Conservation (phyloP, 1,284 basidiomycete genomes). For the Cryptococcus sp. region DNA sequence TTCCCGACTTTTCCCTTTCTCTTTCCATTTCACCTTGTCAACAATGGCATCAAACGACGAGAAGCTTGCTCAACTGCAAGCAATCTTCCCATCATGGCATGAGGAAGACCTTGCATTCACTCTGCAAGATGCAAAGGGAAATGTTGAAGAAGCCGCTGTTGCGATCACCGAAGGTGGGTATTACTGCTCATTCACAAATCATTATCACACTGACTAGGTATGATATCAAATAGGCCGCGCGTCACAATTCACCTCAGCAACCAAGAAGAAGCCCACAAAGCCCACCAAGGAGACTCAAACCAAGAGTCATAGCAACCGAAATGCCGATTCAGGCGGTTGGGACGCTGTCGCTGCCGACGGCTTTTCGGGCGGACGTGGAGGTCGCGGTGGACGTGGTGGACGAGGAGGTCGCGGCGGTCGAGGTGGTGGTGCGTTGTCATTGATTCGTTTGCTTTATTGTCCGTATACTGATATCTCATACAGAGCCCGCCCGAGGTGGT, state of each 20-base stretch:
- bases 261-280: conserved; percentile 46
- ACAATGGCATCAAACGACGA: conserved; percentile 47
- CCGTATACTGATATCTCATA: conserved; percentile 1
- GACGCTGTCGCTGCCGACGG: conserved; percentile 34
- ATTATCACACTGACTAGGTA: background rate
- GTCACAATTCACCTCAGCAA: conserved; percentile 52
- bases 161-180: conserved; percentile 51
- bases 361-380: conserved; percentile 29
- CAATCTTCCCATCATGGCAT: conserved; percentile 54
- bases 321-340: conserved; percentile 50
- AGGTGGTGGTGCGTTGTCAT: conserved; percentile 30
- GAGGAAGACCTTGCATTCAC: conserved; percentile 48
- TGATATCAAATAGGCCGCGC: conserved; percentile 44
- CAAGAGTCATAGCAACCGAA: conserved; percentile 41
- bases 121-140: conserved; percentile 52
- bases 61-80: conserved; percentile 46
- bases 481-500: conserved; percentile 39
- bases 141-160: conserved; percentile 51
- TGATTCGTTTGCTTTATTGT: conserved; percentile 1
- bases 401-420: conserved; percentile 48
- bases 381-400: conserved; percentile 40
- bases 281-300: conserved; percentile 21
- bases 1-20: conserved; percentile 2
- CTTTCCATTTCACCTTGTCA: conserved; percentile 1
- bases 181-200: background rate